Base-by-base conservation (phyloP, 2,329 filamentous ascomycete species). In the Ophiostoma ulmi region DNA sequence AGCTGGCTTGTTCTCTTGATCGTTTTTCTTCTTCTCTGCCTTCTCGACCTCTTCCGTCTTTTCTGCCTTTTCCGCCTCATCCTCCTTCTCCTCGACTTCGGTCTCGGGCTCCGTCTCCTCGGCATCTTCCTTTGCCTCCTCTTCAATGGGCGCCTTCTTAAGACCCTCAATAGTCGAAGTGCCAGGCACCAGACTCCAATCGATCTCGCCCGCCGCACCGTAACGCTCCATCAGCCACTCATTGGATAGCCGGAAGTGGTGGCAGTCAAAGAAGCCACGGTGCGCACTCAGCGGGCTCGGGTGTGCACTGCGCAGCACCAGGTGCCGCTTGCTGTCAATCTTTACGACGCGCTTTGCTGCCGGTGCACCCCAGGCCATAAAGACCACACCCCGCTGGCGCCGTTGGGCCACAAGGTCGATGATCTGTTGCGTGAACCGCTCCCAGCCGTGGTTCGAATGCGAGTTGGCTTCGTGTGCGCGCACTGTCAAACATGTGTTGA, bases 401-500 rank as follows among this genome's bases (percentile, higher is more conserved):
- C 91, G 89, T 77, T 90, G 88, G 0, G 91, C 91, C 1, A 98
- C 92, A 0, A 91, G 86, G 74, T 98, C 93, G 73, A 99, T 96
- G 61, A 95, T 90, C 74, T 89, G 91, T 78, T 97, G 94, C 26
- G 94, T 99, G 78, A 99, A 92, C 64, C 85, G 85, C 80, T 99
- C 95, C 95, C 95, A 99, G 20, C 95, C 95, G 73, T 90, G 90
- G 76, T 91, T 90, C 2, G 91, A 83, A 80, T 99, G 95, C 38
- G 88, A 92, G 78, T 95, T 94, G 66, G 95, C 90, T 75, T 96
- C 88, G 78, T 96, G 91, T 0, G 92, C 92, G 35, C 93, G 91
- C 22, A 99, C 95, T 0, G 95, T 99, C 70, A 99, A 84, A 79
- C 93, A 97, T 0, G 95, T 96, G 79, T 99, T 99, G 74, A 99